Conservation (phyloP, 306 rosid species). For the Senna siamea region DNA sequence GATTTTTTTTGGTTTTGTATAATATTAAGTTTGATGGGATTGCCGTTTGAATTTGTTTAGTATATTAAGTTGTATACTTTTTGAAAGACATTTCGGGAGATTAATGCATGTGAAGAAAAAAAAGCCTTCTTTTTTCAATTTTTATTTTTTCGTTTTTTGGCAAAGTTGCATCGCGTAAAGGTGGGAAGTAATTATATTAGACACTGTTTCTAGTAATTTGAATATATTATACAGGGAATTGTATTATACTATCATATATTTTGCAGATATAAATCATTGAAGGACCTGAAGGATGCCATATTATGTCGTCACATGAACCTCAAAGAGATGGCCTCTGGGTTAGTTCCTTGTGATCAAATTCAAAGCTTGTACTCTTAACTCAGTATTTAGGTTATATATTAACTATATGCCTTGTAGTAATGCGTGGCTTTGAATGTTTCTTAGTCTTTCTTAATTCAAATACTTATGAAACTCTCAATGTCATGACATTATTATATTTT, state of each 20-base stretch:
- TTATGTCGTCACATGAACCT: slow-evolving; percentile 70
- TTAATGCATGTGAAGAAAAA: not conserved
- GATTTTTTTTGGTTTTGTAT: too few species aligned
- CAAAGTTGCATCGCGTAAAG: too few species aligned
- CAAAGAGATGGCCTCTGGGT: slow-evolving; percentile 88
- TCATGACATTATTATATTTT: slow-evolving; percentile 7
- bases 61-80: slow-evolving; percentile 23
- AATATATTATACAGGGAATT: slow-evolving; percentile 4
- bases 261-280: slow-evolving; percentile 74
- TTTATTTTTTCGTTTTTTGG: too few species aligned
- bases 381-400: slow-evolving; percentile 14
- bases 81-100: not conserved
- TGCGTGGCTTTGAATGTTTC: slow-evolving; percentile 5
- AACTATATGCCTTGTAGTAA: slow-evolving; percentile 4
- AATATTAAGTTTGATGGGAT: not conserved
- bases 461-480: slow-evolving; percentile 14
- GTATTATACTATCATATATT: slow-evolving; percentile 1
- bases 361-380: not conserved
- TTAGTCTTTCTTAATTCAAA: slow-evolving; percentile 24
- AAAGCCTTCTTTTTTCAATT: not conserved
- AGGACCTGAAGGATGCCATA: slow-evolving; percentile 83
- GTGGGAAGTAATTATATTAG: not conserved
- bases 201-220: slow-evolving; percentile 9
- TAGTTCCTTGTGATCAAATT: slow-evolving; percentile 48
- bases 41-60: slow-evolving; percentile 23